Evolutionary conservation across 2,329 filamentous ascomycete genomes (phyloP), one percentile per base, ranked within the genome.

Genomic region (Aspergillus felis): DNA sequence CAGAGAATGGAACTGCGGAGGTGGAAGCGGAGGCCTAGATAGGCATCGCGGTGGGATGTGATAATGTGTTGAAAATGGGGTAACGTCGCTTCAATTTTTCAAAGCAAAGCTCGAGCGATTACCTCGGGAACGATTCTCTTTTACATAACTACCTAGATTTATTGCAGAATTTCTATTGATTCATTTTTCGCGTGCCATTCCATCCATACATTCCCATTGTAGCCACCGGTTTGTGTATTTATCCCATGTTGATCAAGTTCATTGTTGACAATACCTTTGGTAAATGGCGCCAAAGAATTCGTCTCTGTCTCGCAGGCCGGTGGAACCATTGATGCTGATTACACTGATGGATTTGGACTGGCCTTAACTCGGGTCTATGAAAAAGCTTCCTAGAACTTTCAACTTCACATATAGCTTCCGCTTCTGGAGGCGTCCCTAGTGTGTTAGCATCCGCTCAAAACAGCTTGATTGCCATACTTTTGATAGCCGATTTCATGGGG

Each of bases 1-100:
- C 68, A 47, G 69, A 68, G 7, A 77, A 74, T 50, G 71, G 68
- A 41, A 67, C 62, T 32, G 59, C 69, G 5, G 69, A 74, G 58
- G 63, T 65, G 47, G 69, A 72, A 49, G 66, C 59, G 1, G 66
- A 68, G 53, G 61, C 59, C 2, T 61, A 67, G 51, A 57, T 67
- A 62, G 27, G 61, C 55, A 38, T 46, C 12, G 24, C 22, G 22
- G 44, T 25, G 20, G 47, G 59, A 68, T 62, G 65, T 60, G 50
- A 24, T 28, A 25, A 44, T 44, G 28, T 25, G 53, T 48, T 17
- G 50, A 47, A 22, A 28, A 47, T 2, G 12, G 44, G 10, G 22
- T 7, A 47, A 24, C 1, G 22, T 47, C 12, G 44, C 10, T 47
- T 25, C 44, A 47, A 27, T 22, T 25, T 25, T 47, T 14, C 14